A percentile compares a stretch with the other conserved stretches of the same genome.
These are phyloP conservation scores for Phytophthora sansomeana DNA, from an alignment of 352 stramenopile species.

Conservation along the genomic window DNA sequence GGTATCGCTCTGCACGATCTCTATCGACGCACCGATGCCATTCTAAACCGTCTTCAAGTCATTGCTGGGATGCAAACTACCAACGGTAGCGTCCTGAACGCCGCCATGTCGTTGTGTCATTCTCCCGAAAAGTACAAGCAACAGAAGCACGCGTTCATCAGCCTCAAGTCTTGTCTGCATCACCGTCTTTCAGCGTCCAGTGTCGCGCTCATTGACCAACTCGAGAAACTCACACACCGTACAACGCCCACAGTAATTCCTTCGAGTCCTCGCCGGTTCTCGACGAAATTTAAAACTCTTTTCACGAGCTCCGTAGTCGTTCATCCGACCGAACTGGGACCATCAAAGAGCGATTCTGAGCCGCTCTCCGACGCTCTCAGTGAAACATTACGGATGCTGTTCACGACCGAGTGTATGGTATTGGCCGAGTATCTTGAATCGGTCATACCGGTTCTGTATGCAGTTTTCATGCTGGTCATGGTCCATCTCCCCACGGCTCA, in stretches of 20 bases:
- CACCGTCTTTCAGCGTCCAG: constrained; percentile 2
- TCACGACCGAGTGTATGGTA: constrained; percentile 42
- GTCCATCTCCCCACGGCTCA: constrained; percentile 24
- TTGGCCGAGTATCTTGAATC: constrained; percentile 46
- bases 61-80: background rate
- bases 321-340: background rate
- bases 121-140: background rate
- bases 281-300: background rate
- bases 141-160: constrained; percentile 7
- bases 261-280: background rate
- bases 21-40: constrained; percentile 2
- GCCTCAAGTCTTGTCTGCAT: constrained; percentile 5
- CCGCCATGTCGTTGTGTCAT: constrained; percentile 1
- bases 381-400: constrained; percentile 27
- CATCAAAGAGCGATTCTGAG: background rate
- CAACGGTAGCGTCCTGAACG: background rate
- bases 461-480: constrained; percentile 17
- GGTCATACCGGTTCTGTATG: constrained; percentile 44
- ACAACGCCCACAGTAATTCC: background rate
- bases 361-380: background rate
- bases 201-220: background rate
- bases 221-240: background rate
- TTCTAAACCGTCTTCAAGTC: constrained; percentile 1
- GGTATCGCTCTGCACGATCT: constrained; percentile 5
- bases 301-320: background rate